Percentiles rank a stretch among this genome's conserved stretches.
Evolutionary conservation across 1,139 yeast genomes (phyloP).

Genomic region (Taiozyma sp.): DNA sequence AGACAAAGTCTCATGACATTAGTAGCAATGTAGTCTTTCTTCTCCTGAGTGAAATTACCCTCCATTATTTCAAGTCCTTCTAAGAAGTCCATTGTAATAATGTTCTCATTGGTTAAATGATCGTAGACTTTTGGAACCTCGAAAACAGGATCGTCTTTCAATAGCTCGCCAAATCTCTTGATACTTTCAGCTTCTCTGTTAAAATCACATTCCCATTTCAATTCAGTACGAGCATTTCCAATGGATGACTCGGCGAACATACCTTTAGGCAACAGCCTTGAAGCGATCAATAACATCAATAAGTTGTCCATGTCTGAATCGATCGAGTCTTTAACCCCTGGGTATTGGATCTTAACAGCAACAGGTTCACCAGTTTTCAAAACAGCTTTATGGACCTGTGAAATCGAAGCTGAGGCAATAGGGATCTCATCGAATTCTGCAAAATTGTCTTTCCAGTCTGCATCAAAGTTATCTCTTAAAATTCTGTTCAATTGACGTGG

Average conservation of each 20-base stretch:
- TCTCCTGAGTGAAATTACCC: conserved; percentile 68
- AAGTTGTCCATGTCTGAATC: conserved; percentile 90
- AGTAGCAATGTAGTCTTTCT: conserved; percentile 76
- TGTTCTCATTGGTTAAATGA: conserved; percentile 72
- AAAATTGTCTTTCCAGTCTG: conserved; percentile 71
- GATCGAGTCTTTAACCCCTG: conserved; percentile 93
- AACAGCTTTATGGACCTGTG: conserved; percentile 89
- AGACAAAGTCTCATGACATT: conserved; percentile 84
- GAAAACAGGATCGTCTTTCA: conserved; percentile 70
- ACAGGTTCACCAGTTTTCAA: conserved; percentile 58
- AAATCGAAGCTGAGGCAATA: conserved; percentile 96
- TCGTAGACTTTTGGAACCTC: conserved; percentile 79
- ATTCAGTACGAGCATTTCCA: conserved; percentile 87
- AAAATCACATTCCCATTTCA: conserved; percentile 98
- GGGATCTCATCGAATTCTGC: conserved; percentile 81
- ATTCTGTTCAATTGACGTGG: conserved; percentile 80
- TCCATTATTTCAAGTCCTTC: conserved; percentile 79
- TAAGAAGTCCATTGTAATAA: conserved; percentile 87
- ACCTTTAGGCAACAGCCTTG: conserved; percentile 85
- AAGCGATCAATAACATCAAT: conserved; percentile 76
- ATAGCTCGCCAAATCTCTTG: conserved; percentile 55
- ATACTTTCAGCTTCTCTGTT: conserved; percentile 82
- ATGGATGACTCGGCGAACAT: conserved; percentile 86
- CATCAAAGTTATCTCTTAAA: conserved; percentile 68
- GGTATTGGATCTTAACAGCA: conserved; percentile 96